Conservation (phyloP, 306 rosid species). For the Trichosanthes cucumerina region DNA sequence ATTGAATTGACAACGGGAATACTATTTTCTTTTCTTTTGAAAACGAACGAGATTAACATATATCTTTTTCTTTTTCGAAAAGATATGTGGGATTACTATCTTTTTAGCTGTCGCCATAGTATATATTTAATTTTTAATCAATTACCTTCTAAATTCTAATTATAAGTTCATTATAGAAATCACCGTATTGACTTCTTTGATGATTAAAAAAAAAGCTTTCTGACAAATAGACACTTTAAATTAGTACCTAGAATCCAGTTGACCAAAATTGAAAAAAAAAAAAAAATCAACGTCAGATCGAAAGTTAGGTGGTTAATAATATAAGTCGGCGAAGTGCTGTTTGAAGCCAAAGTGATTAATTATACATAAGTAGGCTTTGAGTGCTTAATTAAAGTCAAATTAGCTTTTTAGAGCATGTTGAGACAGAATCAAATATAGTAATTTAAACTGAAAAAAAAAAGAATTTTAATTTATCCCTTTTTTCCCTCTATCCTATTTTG, state of each 20-base stretch:
- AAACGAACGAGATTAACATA: no score
- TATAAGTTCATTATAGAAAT: not conserved
- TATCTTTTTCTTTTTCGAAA: no score
- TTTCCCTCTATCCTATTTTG: not conserved
- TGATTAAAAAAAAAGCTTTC: not conserved
- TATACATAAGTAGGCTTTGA: not conserved
- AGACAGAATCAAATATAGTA: not conserved
- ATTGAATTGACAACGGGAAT: no score
- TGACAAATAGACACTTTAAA: constrained; percentile 1
- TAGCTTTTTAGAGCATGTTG: not conserved
- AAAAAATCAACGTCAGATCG: not conserved
- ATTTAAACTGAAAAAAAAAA: not conserved
- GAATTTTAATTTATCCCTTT: not conserved
- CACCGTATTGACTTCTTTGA: not conserved
- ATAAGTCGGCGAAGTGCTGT: not conserved
- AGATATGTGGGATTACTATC: no score
- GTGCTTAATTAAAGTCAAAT: not conserved
- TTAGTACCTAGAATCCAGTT: not conserved
- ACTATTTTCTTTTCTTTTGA: no score
- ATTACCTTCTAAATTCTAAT: not conserved
- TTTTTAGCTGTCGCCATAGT: no score
- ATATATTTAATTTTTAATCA: not conserved
- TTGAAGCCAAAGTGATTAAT: not conserved
- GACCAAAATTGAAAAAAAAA: not conserved
- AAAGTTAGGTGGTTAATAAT: not conserved